Base-by-base conservation (phyloP, 305 asterid species). In the Solanum hybrid region DNA sequence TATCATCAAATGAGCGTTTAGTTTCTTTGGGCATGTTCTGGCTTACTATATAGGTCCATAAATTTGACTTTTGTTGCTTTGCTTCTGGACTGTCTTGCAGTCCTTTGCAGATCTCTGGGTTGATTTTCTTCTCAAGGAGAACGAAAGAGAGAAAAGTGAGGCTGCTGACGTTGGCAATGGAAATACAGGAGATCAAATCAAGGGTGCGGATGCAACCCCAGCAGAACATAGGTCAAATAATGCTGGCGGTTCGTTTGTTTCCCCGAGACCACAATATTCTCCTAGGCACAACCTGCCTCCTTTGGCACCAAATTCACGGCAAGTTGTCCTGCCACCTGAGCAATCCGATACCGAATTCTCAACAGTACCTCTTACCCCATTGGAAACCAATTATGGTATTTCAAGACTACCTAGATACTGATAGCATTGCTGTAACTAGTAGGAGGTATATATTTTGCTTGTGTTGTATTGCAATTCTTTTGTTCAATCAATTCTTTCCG, bases 61-160 rank as follows among this genome's bases (percentile, higher is more conserved):
- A 86, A 33, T 61, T 51, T 86, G 77, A 22, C 24, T 11, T 57
- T 33, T 12, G 40, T 31, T 33, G 87, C 31, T 85, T 51, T 51
- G 20, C 37, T 39, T 71, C 73, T 87, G 82, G 85, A 74, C 90
- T 87, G 85, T 81, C 24, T 86, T 69, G 26, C 98, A 98, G 99
- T 95, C 99, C 46, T 97, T 98, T 89, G 95, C 98, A 93, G 98
- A 97, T 92, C 88, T 96, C 79, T 98, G 99, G 99, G 99, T 98
- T 92, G 99, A 98, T 94, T 98, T 98, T 89, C 99, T 98, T 84
- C 98, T 97, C 86, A 95, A 92, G 16, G 98, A 98, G 94, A 94
- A 94, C 0, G 94, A 97, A 90, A 93, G 96, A 93, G 98, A 95
- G 80, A 97, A 92, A 91, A 93, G 94, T 64, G 97, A 92, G 87